Base-by-base conservation (phyloP, 2,329 filamentous ascomycete species). In the Pestalotiopsis sp. region DNA sequence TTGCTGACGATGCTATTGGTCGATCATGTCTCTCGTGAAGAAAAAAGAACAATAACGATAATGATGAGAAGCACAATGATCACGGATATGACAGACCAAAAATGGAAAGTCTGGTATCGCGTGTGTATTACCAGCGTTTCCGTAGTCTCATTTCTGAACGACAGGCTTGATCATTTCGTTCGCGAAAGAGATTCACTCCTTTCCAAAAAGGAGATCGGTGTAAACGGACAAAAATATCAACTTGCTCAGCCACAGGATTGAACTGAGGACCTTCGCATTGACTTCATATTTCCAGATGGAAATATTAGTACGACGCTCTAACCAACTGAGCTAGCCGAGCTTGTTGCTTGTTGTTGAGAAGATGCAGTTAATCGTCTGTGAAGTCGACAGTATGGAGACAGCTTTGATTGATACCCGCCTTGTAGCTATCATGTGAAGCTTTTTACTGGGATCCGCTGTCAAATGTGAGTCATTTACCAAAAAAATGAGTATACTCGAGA, bases 321-420 rank as follows among this genome's bases (percentile, higher is more conserved):
- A 62, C 59, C 59, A 62, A 62, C 59, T 62, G 59, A 62, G 59
- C 59, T 62, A 62, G 59, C 59, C 59, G 59, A 62, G 59, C 59
- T 62, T 62, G 59, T 62, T 59, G 57, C 57, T 59, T 59, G 57
- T 23, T n/a, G 58, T 62, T 62, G 59, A 62, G 11, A 12, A 2
- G 9, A 4, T 0, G 6, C 14, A 12, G 9, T 4, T 41, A 41
- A 41, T 36, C n/a, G 59, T 20, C 3, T 7, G 14, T 36, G 7
- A 62, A 39, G 36, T 3, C 11, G 59, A 59, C 57, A 5, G 2
- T 4, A 38, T 39, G 59, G 59, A 12, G 27, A 62, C n/a, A 0
- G 27, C 17, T 13, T 5, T 14, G 59, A 12, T 36, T 4, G 27
- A 20, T 62, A 62, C 59, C 31, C 57, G 20, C 25, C 25, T 27